Percentiles rank a stretch among this genome's conserved stretches.
phyloP scores from a whole-genome alignment of 495 filamentous ascomycete species.

The Aspergillus conjunctus region DNA sequence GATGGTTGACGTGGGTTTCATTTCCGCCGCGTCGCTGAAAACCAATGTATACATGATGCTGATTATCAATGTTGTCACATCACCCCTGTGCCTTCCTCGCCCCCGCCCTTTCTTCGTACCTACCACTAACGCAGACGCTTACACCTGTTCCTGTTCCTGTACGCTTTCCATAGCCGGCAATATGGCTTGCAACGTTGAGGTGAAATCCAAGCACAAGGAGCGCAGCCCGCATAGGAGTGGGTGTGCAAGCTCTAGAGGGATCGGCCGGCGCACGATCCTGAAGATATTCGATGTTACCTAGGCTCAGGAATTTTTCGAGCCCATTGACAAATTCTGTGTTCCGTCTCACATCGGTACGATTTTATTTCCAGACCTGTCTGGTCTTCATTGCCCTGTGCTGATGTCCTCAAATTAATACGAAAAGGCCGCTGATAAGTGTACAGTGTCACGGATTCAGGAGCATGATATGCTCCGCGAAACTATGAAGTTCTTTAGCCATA shows the following conservation, averaged over 20 bases:
- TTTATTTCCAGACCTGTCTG: no score
- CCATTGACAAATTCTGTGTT: neutral
- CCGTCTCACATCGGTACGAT: neutral
- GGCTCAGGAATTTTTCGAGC: neutral
- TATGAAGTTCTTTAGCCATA: neutral
- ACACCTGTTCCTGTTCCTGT: neutral
- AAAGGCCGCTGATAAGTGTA: neutral
- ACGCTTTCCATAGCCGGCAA: neutral
- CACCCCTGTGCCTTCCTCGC: neutral
- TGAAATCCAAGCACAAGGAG: neutral
- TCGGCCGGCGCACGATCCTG: neutral
- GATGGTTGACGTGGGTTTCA: neutral
- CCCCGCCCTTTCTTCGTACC: neutral
- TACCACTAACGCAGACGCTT: neutral
- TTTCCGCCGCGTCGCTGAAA: neutral
- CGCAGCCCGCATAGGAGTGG: neutral
- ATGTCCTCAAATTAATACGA: neutral
- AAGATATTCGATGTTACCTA: neutral
- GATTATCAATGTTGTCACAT: neutral
- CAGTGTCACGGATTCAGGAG: neutral
- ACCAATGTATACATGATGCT: neutral
- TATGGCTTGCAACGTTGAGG: neutral
- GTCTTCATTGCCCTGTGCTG: neutral
- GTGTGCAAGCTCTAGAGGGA: neutral
- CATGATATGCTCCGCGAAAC: neutral